Conservation (phyloP, 805 yeast species). For the Metahyphopichia silvanorum region DNA sequence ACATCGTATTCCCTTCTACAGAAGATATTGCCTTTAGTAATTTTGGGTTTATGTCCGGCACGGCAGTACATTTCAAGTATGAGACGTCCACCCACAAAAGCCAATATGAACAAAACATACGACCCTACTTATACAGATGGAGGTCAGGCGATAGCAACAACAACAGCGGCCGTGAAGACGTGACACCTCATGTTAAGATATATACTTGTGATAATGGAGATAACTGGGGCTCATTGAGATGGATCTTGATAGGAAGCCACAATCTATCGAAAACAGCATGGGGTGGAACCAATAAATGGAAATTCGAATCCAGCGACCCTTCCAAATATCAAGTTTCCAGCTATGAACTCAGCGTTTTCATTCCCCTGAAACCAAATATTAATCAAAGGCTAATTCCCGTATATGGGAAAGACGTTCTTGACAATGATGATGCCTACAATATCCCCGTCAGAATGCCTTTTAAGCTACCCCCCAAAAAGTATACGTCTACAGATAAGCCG, state of each 20-base stretch:
- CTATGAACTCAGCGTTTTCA: constrained; percentile 36
- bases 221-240: constrained; percentile 48
- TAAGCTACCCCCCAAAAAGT: constrained; percentile 46
- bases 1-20: constrained; percentile 44
- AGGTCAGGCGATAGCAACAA: constrained; percentile 8
- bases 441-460: constrained; percentile 52
- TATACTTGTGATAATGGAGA: constrained; percentile 54
- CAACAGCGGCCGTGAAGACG: constrained; percentile 29
- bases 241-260: constrained; percentile 74
- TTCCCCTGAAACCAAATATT: constrained; percentile 14
- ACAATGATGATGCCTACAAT: constrained; percentile 4
- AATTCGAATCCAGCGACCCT: constrained; percentile 11
- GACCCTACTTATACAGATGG: constrained; percentile 48
- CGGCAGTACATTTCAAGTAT: constrained; percentile 46
- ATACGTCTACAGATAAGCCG: constrained; percentile 39
- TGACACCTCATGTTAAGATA: constrained; percentile 69
- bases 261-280: constrained; percentile 78
- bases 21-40: constrained; percentile 35
- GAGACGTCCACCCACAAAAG: constrained; percentile 15
- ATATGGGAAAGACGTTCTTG: constrained; percentile 33
- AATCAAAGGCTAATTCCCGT: constrained; percentile 39
- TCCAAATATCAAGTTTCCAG: constrained; percentile 27
- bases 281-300: constrained; percentile 47
- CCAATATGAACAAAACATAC: constrained; percentile 41
- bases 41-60: constrained; percentile 48